Conservation (phyloP, 805 yeast genomes). For the Candida suzukii region DNA sequence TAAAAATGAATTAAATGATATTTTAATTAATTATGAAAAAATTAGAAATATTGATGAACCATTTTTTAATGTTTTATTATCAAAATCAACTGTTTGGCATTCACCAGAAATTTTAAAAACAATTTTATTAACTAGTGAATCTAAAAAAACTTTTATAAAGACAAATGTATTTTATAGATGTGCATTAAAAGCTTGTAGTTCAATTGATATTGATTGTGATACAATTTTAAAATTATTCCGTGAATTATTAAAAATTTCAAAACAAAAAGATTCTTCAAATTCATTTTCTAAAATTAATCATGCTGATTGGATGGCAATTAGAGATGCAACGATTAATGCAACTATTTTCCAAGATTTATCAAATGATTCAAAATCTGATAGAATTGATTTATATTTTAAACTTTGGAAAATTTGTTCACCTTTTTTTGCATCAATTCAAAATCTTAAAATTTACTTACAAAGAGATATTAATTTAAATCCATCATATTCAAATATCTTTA, state of each 20-base stretch:
- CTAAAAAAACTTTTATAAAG: slow-evolving; percentile 49
- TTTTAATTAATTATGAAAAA: slow-evolving; percentile 48
- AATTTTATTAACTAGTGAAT: slow-evolving; percentile 52
- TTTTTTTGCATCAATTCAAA: slow-evolving; percentile 36
- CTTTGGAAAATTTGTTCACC: slow-evolving; percentile 43
- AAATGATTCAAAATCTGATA: slow-evolving; percentile 20
- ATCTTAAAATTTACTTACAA: slow-evolving; percentile 33
- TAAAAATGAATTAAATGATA: slow-evolving; percentile 44
- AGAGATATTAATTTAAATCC: slow-evolving; percentile 35
- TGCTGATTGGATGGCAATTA: slow-evolving; percentile 80
- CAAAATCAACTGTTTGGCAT: slow-evolving; percentile 59
- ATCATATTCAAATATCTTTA: slow-evolving; percentile 26
- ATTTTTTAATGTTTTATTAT: slow-evolving; percentile 71
- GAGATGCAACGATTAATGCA: slow-evolving; percentile 66
- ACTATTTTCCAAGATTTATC: slow-evolving; percentile 14
- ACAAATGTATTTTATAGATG: slow-evolving; percentile 71
- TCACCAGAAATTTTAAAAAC: slow-evolving; percentile 58
- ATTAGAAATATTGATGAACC: slow-evolving; percentile 66
- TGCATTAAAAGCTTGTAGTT: slow-evolving; percentile 63
- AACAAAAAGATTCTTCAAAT: slow-evolving; percentile 43
- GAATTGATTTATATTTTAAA: slow-evolving; percentile 46
- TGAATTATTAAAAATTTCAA: slow-evolving; percentile 25
- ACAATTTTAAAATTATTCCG: slow-evolving; percentile 38
- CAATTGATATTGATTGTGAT: slow-evolving; percentile 38
- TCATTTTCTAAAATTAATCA: slow-evolving; percentile 64